These are phyloP conservation scores for Termitomyces sp. DNA, from an alignment of 768 basidiomycete species.

Conservation along the genomic window DNA sequence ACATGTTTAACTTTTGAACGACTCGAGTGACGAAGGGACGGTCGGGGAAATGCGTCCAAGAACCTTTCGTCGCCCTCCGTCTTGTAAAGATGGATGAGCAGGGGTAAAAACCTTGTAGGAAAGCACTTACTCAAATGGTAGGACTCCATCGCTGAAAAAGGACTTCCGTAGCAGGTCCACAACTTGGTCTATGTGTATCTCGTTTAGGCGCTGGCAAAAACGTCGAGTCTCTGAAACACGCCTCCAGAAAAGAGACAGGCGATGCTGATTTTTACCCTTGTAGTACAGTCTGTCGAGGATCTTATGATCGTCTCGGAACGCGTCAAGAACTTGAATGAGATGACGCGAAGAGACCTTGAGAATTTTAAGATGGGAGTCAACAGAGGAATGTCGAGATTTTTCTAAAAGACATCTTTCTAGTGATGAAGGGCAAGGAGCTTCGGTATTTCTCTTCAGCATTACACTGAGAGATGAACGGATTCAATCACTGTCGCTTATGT, in stretches of 20 bases:
- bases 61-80: conserved; percentile 43
- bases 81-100: conserved; percentile 24
- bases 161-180: conserved; percentile 37
- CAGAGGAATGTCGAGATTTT: conserved; percentile 23
- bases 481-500: not conserved
- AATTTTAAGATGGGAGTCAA: conserved; percentile 58
- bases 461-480: not conserved
- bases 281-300: conserved; percentile 67
- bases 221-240: conserved; percentile 57
- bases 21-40: conserved; percentile 24
- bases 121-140: conserved; percentile 29
- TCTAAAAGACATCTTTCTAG: conserved; percentile 22
- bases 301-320: conserved; percentile 46
- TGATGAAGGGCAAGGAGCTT: conserved; percentile 1
- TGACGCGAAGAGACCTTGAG: conserved; percentile 51
- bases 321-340: conserved; percentile 36
- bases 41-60: conserved; percentile 62
- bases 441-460: conserved; percentile 4
- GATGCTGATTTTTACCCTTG: conserved; percentile 78
- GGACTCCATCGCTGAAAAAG: conserved; percentile 40
- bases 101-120: not conserved
- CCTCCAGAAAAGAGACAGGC: conserved; percentile 64
- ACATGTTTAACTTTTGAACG: conserved; percentile 27
- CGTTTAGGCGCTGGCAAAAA: conserved; percentile 34
- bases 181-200: conserved; percentile 21